Evolutionary conservation across 1,284 basidiomycete species (phyloP), one percentile per base, ranked within the genome.

Genomic region (Mycosarcoma maydis): DNA sequence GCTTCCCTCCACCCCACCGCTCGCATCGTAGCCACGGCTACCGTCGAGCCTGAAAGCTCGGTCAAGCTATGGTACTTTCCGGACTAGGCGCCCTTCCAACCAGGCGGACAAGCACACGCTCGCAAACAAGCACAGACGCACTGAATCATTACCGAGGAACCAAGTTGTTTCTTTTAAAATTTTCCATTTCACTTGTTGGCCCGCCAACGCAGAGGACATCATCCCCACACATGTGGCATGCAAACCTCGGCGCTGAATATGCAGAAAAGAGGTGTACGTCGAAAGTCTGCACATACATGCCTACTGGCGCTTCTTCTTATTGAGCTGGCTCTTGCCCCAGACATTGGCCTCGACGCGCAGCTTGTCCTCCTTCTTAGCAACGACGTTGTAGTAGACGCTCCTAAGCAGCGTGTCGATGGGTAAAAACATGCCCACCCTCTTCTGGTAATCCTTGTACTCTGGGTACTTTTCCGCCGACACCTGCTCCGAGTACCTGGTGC

Each of bases 401-500:
- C 83, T 76, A 43, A 83, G 42, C 3, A 80, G 45, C 0, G 89
- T 90, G 52, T 85, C 79, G 49, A 86, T 73, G 6, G 89, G 89
- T 10, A 85, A 81, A 79, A 94, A 94, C 88, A 92, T 92, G 22
- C 87, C 89, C n/a, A 94, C 92, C 19, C 92, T 86, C 66, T 85
- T 82, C 80, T 88, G 87, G 81, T 94, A 94, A 16, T 88, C 87
- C 16, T 76, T 76, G 82, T 94, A 95, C 4, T 85, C 86, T 6
- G 90, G 88, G 77, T 95, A 95, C 82, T 95, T 95, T 40, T 84
- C 80, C 20, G 81, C 73, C 6, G 90, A 89, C 75, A 95, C 92
- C 46, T 85, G 86, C 83, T 96, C 93, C 0, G 92, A 91, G 80
- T 90, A 90, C 24, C 82, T 67, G 1, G 92, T 92, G 22, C 90